Evolutionary conservation across 768 basidiomycete species (phyloP).

Genomic region (Tremella yokohamensis): DNA sequence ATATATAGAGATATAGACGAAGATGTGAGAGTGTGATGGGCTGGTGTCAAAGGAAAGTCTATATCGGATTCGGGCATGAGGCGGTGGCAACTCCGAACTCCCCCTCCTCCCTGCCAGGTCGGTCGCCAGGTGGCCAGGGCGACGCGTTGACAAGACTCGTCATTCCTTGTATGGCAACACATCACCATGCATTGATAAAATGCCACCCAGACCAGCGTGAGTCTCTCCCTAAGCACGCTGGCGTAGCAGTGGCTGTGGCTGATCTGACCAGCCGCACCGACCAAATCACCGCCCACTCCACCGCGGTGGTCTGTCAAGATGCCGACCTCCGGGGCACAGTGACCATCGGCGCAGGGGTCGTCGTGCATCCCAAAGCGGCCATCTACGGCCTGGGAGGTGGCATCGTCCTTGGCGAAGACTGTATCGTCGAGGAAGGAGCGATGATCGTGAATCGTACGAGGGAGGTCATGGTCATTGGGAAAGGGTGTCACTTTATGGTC

Average conservation of each 20-base stretch:
- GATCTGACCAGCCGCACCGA: constrained; percentile 56
- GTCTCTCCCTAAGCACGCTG: neutral
- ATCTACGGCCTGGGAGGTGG: constrained; percentile 87
- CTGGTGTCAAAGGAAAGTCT: neutral
- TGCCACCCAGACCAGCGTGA: constrained; percentile 5
- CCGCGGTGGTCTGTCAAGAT: constrained; percentile 85
- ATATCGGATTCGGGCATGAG: neutral
- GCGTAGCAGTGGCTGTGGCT: neutral
- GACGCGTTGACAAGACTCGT: neutral
- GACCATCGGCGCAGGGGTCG: constrained; percentile 80
- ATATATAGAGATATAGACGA: neutral
- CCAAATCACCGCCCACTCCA: constrained; percentile 84
- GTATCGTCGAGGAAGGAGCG: constrained; percentile 86
- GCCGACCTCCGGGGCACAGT: constrained; percentile 84
- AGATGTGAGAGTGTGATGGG: constrained; percentile 5
- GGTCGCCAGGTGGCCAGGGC: no score
- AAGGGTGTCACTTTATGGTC: constrained; percentile 91
- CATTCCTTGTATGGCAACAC: neutral
- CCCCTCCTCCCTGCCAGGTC: no score
- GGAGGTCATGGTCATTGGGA: constrained; percentile 87
- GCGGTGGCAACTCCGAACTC: constrained; percentile 3
- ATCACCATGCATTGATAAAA: neutral
- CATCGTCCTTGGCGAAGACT: constrained; percentile 80
- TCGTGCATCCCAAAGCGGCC: constrained; percentile 90
- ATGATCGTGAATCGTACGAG: constrained; percentile 76